Percentiles rank a stretch among this genome's conserved stretches.
phyloP scores from a whole-genome alignment of 169 alveolate species.

The Plasmodium knowlesi region DNA sequence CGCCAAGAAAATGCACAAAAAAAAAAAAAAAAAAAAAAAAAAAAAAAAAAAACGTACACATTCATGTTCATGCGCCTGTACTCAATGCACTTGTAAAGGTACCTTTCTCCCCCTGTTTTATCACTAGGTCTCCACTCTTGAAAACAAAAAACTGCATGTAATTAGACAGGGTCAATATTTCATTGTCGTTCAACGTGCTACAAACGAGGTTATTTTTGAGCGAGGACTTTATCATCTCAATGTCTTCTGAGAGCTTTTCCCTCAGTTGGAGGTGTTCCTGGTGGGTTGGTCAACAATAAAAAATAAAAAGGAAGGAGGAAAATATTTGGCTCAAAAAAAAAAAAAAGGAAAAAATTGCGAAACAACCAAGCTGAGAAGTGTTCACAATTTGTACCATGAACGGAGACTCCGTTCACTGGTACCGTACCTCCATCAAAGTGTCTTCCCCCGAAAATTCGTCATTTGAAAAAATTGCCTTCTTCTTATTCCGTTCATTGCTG shows the following conservation, averaged over 20 bases:
- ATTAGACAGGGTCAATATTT: slow-evolving; percentile 88
- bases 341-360: background rate
- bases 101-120: slow-evolving; percentile 89
- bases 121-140: slow-evolving; percentile 88
- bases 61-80: background rate
- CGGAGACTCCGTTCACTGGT: background rate
- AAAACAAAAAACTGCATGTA: slow-evolving; percentile 90
- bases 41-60: background rate
- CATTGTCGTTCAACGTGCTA: slow-evolving; percentile 89
- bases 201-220: slow-evolving; percentile 89
- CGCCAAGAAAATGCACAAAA: background rate
- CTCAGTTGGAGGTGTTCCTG: slow-evolving; percentile 73
- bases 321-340: background rate
- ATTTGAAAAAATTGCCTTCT: slow-evolving; percentile 64
- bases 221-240: slow-evolving; percentile 84
- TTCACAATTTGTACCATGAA: background rate
- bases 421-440: slow-evolving; percentile 71
- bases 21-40: background rate
- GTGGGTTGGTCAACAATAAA: background rate
- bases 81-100: background rate
- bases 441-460: slow-evolving; percentile 75
- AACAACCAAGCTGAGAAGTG: background rate
- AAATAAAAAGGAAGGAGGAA: background rate
- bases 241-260: slow-evolving; percentile 86
- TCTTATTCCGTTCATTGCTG: slow-evolving; percentile 68